Conservation (phyloP, 2,329 filamentous ascomycete species). For the Herpotrichia juniperi region DNA sequence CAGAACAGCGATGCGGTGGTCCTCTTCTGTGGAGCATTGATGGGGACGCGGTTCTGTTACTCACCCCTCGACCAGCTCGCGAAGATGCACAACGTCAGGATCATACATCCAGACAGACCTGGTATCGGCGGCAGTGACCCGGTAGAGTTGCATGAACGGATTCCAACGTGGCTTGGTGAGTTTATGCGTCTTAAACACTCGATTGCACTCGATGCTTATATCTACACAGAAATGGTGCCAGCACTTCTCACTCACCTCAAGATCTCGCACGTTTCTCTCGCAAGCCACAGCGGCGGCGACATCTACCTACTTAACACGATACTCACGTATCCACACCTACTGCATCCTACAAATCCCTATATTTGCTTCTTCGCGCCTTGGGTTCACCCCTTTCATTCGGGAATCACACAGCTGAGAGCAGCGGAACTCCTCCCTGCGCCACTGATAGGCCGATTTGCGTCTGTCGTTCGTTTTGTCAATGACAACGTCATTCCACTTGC, state of each 20-base stretch:
- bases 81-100: conserved; percentile 30
- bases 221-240: conserved; percentile 33
- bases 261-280: conserved; percentile 36
- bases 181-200: conserved; percentile 4
- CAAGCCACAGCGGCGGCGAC: conserved; percentile 38
- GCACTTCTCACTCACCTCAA: conserved; percentile 33
- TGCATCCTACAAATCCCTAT: conserved; percentile 33
- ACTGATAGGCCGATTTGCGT: conserved; percentile 30
- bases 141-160: conserved; percentile 28
- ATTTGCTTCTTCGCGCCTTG: conserved; percentile 39
- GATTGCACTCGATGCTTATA: background rate
- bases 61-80: conserved; percentile 34
- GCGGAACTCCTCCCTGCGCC: conserved; percentile 32
- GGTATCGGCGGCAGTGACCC: conserved; percentile 35
- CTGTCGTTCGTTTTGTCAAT: conserved; percentile 25
- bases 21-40: conserved; percentile 36
- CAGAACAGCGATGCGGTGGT: conserved; percentile 32
- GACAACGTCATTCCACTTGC: conserved; percentile 30
- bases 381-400: conserved; percentile 37
- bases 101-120: conserved; percentile 37
- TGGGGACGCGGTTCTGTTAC: conserved; percentile 31
- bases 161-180: conserved; percentile 34
- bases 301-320: conserved; percentile 38
- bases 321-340: conserved; percentile 30
- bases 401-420: conserved; percentile 22